phyloP scores from a whole-genome alignment of 345 rosid genomes.

The Salix suchowensis region DNA sequence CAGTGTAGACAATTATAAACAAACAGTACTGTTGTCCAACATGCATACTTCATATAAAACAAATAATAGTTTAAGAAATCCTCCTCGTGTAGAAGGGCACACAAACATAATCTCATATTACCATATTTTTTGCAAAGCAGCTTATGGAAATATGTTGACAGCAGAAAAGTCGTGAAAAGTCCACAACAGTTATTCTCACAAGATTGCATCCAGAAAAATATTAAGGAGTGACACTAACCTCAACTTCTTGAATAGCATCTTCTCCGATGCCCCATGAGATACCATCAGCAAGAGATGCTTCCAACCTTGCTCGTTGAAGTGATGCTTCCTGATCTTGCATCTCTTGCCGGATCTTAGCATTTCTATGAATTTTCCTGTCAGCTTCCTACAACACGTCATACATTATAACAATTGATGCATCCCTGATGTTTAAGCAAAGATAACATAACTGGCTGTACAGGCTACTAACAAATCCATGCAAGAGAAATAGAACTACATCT shows the following conservation, averaged over 20 bases:
- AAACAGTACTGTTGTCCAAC: neutral
- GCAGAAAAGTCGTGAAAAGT: neutral
- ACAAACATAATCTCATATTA: neutral
- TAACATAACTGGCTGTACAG: neutral
- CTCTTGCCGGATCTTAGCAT: slow-evolving; percentile 50
- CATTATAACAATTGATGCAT: slow-evolving; percentile 4
- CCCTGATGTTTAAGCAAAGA: neutral
- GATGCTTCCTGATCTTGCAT: slow-evolving; percentile 79
- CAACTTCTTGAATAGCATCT: slow-evolving; percentile 91
- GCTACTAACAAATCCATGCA: neutral
- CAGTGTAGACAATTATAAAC: neutral
- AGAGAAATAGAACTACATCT: slow-evolving; percentile 3
- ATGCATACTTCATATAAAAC: neutral
- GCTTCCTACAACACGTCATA: slow-evolving; percentile 41
- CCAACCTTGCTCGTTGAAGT: slow-evolving; percentile 71
- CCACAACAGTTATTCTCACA: neutral
- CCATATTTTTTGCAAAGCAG: neutral
- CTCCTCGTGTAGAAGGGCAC: neutral
- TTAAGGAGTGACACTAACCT: slow-evolving; percentile 45
- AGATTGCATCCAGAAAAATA: neutral
- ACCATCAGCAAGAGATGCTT: slow-evolving; percentile 84
- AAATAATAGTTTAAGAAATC: neutral
- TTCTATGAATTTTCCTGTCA: slow-evolving; percentile 56
- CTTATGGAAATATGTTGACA: neutral
- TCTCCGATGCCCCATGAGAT: slow-evolving; percentile 99